phyloP scores from a whole-genome alignment of 2,329 filamentous ascomycete species.

The Paracoccidioides lutzii region DNA sequence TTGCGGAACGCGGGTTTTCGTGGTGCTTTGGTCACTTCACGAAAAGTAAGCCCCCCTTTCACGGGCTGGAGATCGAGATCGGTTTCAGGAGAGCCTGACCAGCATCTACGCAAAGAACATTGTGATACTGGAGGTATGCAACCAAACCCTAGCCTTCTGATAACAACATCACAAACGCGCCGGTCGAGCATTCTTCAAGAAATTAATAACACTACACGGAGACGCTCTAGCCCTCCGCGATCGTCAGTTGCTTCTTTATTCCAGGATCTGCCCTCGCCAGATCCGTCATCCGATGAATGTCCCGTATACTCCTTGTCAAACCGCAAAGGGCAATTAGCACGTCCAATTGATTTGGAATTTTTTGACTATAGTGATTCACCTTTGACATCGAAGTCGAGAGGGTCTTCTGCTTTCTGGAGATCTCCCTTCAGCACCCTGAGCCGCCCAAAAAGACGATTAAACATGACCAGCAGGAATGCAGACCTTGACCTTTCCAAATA shows the following conservation, averaged over 20 bases:
- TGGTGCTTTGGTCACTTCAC: conserved; percentile 13
- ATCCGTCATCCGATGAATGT: conserved; percentile 5
- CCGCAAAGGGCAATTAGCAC: not conserved
- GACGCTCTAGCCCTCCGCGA: conserved; percentile 11
- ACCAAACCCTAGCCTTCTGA: not conserved
- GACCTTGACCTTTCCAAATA: conserved; percentile 33
- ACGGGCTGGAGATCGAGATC: conserved; percentile 13
- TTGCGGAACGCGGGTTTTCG: conserved; percentile 20
- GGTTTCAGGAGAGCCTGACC: conserved; percentile 9
- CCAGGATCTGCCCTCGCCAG: conserved; percentile 10
- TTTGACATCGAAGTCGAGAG: conserved; percentile 2
- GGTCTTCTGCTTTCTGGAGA: conserved; percentile 10
- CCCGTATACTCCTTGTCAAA: not conserved
- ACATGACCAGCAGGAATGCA: conserved; percentile 11
- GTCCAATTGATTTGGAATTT: conserved; percentile 1
- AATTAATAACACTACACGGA: conserved; percentile 18
- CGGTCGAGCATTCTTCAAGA: conserved; percentile 20
- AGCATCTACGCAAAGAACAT: conserved; percentile 13
- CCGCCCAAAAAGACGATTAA: conserved; percentile 14
- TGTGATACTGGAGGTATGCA: not conserved
- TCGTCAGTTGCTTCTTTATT: conserved; percentile 14
- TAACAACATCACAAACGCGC: conserved; percentile 8
- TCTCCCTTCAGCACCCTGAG: conserved; percentile 3
- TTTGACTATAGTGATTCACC: conserved; percentile 2
- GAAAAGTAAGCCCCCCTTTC: conserved; percentile 13